Evolutionary conservation across 2,329 filamentous ascomycete species (phyloP), one percentile per base, ranked within the genome.

Genomic region (Apiospora pterosperma): DNA sequence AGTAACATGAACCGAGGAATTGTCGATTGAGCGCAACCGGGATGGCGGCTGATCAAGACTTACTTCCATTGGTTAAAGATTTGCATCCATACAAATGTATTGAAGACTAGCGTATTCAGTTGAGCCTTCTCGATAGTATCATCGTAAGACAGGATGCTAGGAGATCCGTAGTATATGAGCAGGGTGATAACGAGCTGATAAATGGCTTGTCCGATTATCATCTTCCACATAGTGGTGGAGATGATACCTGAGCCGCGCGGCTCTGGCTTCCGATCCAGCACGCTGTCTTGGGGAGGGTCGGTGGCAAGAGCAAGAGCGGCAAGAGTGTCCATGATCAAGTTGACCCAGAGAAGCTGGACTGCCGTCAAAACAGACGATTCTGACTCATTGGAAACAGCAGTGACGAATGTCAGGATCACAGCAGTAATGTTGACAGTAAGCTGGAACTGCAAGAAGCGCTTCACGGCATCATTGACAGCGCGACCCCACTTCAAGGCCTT

Each of bases 41-140:
- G 6, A 4, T 21, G 28, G n/a, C n/a, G 5, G 23, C 14, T 21
- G 36, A 11, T 55, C 2, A 68, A n/a, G n/a, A 88, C 87, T 86
- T 84, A 89, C 87, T 98, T 98, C 86, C 96, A 92, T 75, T 97
- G 91, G 79, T 98, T 98, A 82, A 98, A 98, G 71, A 98, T 96
- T 73, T 98, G 95, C 94, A 98, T 97, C 95, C 95, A 98, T 62
- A 97, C 95, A 75, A 98, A 98, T 0, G 93, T 96, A 81, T 98
- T 98, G 85, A 98, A 98, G 8, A 98, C 92, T 59, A 98, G 84
- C 3, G 93, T 96, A 64, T 88, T 82, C 66, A 96, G 83, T 71
- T 91, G 83, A 1, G 65, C 63, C n/a, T 59, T 48, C 10, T 75
- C 77, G 34, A 71, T 69, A 3, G 70, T 36, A 80, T 80, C 44